Evolutionary conservation across 208 protist genomes (phyloP), one percentile per base, ranked within the genome.

Genomic region (Lotmaria passim): DNA sequence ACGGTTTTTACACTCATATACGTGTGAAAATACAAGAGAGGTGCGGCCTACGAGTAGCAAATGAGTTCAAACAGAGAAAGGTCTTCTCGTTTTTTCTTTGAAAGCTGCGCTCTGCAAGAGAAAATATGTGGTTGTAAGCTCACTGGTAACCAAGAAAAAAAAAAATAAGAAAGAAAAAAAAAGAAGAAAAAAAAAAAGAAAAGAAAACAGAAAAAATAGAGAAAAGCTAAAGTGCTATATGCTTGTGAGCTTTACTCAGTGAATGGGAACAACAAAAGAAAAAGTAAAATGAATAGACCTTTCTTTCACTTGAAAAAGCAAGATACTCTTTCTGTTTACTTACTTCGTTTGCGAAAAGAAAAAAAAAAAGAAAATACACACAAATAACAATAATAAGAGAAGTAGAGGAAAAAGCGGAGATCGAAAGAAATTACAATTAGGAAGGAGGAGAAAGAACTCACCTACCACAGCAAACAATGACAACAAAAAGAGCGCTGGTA

Each of bases 161-260:
- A 23, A 19, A 36, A 61, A 44, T 24, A 71, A 47, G n/a, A 38
- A 26, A 62, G 57, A 41, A 8, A 12, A n/a, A 50, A 62, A 33
- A 46, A 15, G 51, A 60, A 21, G 39, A 47, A 52, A 43, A 48
- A 8, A 30, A 30, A 73, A 48, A 64, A 3, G 11, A 51, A 33
- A 15, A 61, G 28, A 21, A 24, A 34, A 62, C n/a, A 34, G 46
- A 33, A 63, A 70, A 73, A 63, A 17, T 43, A 38, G 51, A 51
- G 41, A 41, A 52, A 24, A 64, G 28, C 58, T 51, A n/a, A 30
- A 41, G 8, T 50, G n/a, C 24, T 38, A n/a, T 26, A 43, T 36
- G n/a, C 19, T 53, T 10, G n/a, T 36, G 11, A n/a, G 28, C 6
- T 33, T 19, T 34, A 14, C 12, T 15, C 36, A 17, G 26, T 33